phyloP scores from a whole-genome alignment of 2,329 filamentous ascomycete species.

The Penicillium decumbens region DNA sequence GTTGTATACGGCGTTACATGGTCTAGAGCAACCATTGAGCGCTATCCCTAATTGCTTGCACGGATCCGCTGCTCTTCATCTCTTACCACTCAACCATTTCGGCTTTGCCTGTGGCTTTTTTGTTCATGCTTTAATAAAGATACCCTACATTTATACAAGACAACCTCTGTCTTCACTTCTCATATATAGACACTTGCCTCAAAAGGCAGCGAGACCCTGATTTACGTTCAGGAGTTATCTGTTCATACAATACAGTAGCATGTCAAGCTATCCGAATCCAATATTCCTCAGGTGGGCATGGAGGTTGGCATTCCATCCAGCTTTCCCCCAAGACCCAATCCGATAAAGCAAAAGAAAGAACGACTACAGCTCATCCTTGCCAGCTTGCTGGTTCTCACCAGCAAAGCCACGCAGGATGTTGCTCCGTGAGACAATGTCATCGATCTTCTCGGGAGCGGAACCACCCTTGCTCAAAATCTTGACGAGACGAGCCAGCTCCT shows the following conservation, averaged over 20 bases:
- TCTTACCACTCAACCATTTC: not conserved
- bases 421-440: slow-evolving; percentile 78
- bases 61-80: not conserved
- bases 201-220: not conserved
- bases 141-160: slow-evolving; percentile 16
- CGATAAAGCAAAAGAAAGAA: slow-evolving; percentile 4
- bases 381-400: slow-evolving; percentile 52
- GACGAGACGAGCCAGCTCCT: slow-evolving; percentile 77
- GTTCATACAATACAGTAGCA: slow-evolving; percentile 14
- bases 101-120: not conserved
- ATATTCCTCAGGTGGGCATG: slow-evolving; percentile 1
- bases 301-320: not conserved
- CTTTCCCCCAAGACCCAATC: not conserved
- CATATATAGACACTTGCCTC: slow-evolving; percentile 2
- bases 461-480: slow-evolving; percentile 81
- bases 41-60: not conserved
- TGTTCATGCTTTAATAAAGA: slow-evolving; percentile 13
- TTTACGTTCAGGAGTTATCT: slow-evolving; percentile 1
- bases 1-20: not conserved
- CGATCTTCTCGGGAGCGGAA: slow-evolving; percentile 76
- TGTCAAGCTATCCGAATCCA: slow-evolving; percentile 2
- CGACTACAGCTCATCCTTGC: slow-evolving; percentile 67
- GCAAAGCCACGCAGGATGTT: slow-evolving; percentile 83
- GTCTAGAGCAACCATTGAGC: not conserved
- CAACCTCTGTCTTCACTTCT: no score